Base-by-base conservation (phyloP, 2,329 filamentous ascomycete species). In the Scytalidium lignicola region DNA sequence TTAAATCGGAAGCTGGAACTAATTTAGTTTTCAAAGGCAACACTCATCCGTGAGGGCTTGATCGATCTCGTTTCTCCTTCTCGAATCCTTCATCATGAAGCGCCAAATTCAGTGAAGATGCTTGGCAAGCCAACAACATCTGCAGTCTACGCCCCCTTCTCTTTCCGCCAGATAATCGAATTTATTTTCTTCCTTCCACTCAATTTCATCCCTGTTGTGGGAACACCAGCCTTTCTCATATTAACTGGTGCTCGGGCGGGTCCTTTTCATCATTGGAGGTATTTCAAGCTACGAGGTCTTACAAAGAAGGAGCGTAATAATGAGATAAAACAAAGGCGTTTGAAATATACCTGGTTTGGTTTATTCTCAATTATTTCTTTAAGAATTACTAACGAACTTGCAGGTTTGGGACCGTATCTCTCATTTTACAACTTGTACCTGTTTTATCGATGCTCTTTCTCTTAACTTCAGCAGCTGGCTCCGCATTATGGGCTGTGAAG, bases 381-480 rank as follows among this genome's bases (percentile, higher is more conserved):
- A 20, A 17, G 32, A 21, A 26, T 26, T 26, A 26, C 23, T 26
- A 26, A 26, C 23, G 10, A 26, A 6, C 41, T 23, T 9, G 41
- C 8, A 80, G 78, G 62, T 96, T 97, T 62, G 93, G 93, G 15
- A 89, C 87, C 1, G 76, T 93, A 3, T 88, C 90, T 44, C 81
- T 96, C 71, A 66, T 90, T 6, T 69, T 97, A 22, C 89, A 96
- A 69, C 77, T 97, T n/a, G 76, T 96, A 8, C 93, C 93, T 1
- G 77, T 92, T 12, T 69, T 96, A 44, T 95, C 88, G n/a, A 95
- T 99, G 76, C 83, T 97, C 64, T 96, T 97, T 66, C 75, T 97
- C 37, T 71, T 99, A 56, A 96, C 92, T 0, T 90, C 88, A 2
- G 86, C 91, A 1, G 82, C 83, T 18, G 93, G 92, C 2, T 85